These are phyloP conservation scores for Macaranga tanarius DNA, from an alignment of 441 rosid species.

Conservation along the genomic window DNA sequence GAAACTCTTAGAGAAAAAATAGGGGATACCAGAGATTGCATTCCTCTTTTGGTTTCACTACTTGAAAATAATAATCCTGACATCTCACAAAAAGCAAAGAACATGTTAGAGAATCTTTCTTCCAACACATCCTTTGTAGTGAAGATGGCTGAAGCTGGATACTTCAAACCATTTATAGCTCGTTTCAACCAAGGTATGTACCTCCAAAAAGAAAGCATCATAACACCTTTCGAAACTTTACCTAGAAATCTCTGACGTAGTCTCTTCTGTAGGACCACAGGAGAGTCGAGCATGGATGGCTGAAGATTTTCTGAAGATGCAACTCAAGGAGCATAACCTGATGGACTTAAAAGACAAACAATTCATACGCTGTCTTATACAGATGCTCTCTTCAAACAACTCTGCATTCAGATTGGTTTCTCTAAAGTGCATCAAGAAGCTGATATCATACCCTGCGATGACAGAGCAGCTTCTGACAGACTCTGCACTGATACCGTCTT, in stretches of 20 bases:
- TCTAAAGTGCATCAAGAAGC: conserved; percentile 48
- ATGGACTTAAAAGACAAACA: conserved; percentile 39
- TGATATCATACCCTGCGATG: conserved; percentile 35
- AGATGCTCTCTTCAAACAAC: conserved; percentile 44
- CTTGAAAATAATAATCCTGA: conserved; percentile 28
- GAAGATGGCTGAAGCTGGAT: conserved; percentile 52
- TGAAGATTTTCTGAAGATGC: conserved; percentile 43
- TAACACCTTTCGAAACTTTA: neutral
- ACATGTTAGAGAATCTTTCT: conserved; percentile 44
- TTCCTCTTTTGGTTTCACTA: conserved; percentile 49
- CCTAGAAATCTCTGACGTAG: conserved; percentile 9
- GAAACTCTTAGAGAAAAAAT: conserved; percentile 40
- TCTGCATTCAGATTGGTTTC: conserved; percentile 42
- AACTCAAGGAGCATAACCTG: conserved; percentile 35
- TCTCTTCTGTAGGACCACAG: conserved; percentile 33
- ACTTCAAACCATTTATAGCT: conserved; percentile 39
- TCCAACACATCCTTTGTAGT: conserved; percentile 44
- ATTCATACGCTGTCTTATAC: conserved; percentile 39
- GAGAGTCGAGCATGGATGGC: conserved; percentile 52
- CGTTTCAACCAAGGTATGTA: conserved; percentile 46
- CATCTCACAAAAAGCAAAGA: conserved; percentile 35
- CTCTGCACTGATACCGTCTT: conserved; percentile 35
- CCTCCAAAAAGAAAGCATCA: neutral
- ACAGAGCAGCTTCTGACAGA: conserved; percentile 38
- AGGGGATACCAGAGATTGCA: conserved; percentile 45